A percentile compares a stretch with the other conserved stretches of the same genome.
phyloP scores from a whole-genome alignment of 345 rosid species.

The Brassica carinata region DNA sequence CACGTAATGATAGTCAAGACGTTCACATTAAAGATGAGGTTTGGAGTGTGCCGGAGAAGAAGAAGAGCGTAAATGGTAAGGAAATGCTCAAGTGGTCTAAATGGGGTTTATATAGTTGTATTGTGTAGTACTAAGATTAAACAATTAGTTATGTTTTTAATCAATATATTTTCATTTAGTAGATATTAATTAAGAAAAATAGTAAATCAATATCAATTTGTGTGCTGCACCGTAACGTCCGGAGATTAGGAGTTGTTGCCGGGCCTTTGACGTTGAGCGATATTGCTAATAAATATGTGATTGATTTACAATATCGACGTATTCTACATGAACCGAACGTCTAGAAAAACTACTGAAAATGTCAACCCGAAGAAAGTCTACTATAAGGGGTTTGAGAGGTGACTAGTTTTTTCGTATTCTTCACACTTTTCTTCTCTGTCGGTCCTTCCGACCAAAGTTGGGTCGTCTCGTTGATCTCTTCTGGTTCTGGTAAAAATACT shows the following conservation, averaged over 20 bases:
- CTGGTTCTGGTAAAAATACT: not conserved
- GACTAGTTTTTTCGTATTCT: not conserved
- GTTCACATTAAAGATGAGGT: conserved; percentile 7
- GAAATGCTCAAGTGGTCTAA: conserved; percentile 12
- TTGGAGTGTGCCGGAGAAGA: conserved; percentile 28
- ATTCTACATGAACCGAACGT: conserved; percentile 11
- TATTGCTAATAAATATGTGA: conserved; percentile 16
- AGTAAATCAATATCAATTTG: conserved; percentile 23
- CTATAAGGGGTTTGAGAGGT: not conserved
- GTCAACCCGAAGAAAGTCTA: not conserved
- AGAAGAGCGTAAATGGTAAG: conserved; percentile 5
- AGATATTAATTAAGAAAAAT: no score
- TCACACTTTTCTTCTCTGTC: not conserved
- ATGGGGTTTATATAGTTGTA: conserved; percentile 22
- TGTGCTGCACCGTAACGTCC: conserved; percentile 44
- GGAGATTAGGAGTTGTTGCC: conserved; percentile 50
- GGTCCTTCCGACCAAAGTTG: not conserved
- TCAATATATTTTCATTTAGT: no score
- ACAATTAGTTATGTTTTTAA: conserved; percentile 3
- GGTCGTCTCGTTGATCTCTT: not conserved
- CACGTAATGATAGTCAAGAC: not conserved
- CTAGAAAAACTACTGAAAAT: not conserved
- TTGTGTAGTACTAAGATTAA: not conserved
- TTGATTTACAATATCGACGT: conserved; percentile 21
- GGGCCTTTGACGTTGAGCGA: conserved; percentile 59